phyloP scores from a whole-genome alignment of 345 rosid genomes.

The Linum tenue region DNA sequence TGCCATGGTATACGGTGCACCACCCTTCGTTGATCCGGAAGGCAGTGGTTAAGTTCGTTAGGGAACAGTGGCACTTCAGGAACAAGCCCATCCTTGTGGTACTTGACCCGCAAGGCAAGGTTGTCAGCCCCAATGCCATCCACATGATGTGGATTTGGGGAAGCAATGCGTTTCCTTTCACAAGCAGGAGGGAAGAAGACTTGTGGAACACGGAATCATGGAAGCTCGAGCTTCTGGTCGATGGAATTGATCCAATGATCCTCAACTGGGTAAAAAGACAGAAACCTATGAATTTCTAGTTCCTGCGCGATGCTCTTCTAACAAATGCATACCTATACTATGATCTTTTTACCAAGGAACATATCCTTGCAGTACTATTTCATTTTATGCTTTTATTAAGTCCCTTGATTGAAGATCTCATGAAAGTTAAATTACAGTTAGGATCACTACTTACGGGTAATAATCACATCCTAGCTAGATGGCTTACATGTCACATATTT shows the following conservation, averaged over 20 bases:
- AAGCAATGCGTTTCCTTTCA: background rate
- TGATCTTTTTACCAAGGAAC: too few relatives aligned
- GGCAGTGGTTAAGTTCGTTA: background rate
- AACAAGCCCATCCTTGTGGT: conserved; percentile 7
- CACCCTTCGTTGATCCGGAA: background rate
- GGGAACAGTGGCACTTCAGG: conserved; percentile 4
- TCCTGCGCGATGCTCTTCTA: too few relatives aligned
- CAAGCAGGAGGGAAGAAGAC: background rate
- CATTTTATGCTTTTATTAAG: too few relatives aligned
- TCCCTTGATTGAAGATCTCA: too few relatives aligned
- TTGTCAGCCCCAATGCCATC: background rate
- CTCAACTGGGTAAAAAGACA: background rate
- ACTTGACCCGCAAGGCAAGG: conserved; percentile 8
- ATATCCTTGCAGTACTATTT: too few relatives aligned
- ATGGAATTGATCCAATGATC: background rate
- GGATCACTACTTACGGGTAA: too few relatives aligned
- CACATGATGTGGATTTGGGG: conserved; percentile 8
- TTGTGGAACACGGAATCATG: background rate
- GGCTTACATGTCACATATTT: too few relatives aligned
- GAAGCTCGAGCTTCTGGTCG: background rate
- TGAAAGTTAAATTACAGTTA: too few relatives aligned
- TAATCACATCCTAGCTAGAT: too few relatives aligned
- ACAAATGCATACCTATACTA: too few relatives aligned
- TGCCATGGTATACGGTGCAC: conserved; percentile 4
- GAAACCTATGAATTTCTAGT: background rate